Conservation (phyloP, 2,329 filamentous ascomycete genomes). For the Penicillium sp. region DNA sequence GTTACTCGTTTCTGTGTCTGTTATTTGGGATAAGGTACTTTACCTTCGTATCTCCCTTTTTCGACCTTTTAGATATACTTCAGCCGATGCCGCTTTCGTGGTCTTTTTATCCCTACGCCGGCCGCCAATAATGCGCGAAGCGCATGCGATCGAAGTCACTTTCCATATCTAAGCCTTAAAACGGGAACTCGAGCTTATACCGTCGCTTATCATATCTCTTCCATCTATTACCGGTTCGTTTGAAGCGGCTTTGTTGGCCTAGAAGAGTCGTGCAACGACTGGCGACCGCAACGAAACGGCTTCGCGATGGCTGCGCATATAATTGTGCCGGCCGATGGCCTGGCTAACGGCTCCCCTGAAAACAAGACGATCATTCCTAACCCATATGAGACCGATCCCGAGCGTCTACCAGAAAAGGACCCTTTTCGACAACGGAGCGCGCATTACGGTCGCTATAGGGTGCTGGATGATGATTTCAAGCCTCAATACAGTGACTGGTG, state of each 20-base stretch:
- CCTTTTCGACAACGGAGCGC: conserved; percentile 38
- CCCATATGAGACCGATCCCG: conserved; percentile 42
- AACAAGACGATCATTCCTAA: conserved; percentile 24
- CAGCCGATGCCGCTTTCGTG: conserved; percentile 1
- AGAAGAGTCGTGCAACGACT: not conserved
- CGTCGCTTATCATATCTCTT: not conserved
- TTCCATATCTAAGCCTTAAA: conserved; percentile 16
- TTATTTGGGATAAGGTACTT: not conserved
- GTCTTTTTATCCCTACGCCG: not conserved
- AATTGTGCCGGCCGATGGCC: conserved; percentile 25
- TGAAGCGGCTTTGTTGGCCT: not conserved
- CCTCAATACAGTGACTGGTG: conserved; percentile 41
- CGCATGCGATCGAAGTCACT: conserved; percentile 14
- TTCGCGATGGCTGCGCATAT: conserved; percentile 30
- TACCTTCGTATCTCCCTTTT: not conserved
- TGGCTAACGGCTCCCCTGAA: conserved; percentile 28
- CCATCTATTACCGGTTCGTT: not conserved
- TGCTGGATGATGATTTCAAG: conserved; percentile 41
- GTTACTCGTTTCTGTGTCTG: not conserved
- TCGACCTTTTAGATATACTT: not conserved
- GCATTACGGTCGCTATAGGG: conserved; percentile 42
- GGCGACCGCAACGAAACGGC: conserved; percentile 6
- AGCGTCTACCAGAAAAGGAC: conserved; percentile 38
- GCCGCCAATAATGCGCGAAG: conserved; percentile 21
- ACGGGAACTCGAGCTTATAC: not conserved